Base-by-base conservation (phyloP, 208 protist genomes). In the Trypanosoma vivax region DNA sequence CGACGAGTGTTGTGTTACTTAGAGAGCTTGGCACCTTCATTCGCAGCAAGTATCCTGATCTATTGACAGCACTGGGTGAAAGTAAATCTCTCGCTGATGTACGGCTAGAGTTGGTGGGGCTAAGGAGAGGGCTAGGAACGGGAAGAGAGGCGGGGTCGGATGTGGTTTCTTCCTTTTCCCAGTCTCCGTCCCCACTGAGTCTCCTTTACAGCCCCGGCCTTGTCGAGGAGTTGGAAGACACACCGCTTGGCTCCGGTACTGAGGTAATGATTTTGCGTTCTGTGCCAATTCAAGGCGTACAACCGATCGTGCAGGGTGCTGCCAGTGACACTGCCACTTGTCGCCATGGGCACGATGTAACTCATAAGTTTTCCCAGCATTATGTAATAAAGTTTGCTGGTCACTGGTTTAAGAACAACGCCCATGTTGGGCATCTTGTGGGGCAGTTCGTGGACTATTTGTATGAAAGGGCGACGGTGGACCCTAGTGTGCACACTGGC, bases 361-460 rank as follows among this genome's bases (percentile, higher is more conserved):
- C n/a, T n/a, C n/a, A n/a, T n/a, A 94, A 94, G 65, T 94, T 89
- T 46, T 90, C 82, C 6, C 82, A 90, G 49, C 86, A 94, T 48
- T 90, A 90, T 59, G 41, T 91, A 23, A 50, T 94, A 6, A 84
- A 88, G 45, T 67, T 87, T 11, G 30, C 47, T 25, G 29, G 53
- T 10, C 66, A 51, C 30, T 66, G 73, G 35, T 88, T 90, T 58
- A 47, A 61, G 28, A 64, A 59, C 14, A 88, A 78, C 6, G 38
- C 5, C 4, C 65, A 70, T 21, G 73, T 73, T 7, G 79, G 79
- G 19, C 40, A 47, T 19, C 77, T 94, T 69, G 78, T 90, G 37
- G 31, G 49, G 10, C 59, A 73, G 3, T 89, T 90, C 55, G 72
- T 89, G 2, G 53, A 77, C 7, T 65, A 73, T 37, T 31, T 90